phyloP scores from a whole-genome alignment of 73 alveolate genomes.

The Paramecium caudatum region DNA sequence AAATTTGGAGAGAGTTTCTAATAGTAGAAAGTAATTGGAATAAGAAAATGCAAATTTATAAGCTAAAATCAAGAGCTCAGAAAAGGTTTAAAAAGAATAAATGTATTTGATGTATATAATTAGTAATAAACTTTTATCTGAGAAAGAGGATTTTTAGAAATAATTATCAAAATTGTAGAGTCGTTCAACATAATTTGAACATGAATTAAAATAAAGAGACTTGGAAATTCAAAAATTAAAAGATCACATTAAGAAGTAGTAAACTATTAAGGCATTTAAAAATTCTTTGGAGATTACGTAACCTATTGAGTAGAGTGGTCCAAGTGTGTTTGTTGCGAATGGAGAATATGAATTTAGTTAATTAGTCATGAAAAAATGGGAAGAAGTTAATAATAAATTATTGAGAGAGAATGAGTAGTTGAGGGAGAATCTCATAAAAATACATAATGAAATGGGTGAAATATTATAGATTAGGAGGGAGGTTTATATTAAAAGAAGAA shows the following conservation, averaged over 20 bases:
- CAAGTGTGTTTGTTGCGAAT: slow-evolving; percentile 53
- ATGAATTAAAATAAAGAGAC: slow-evolving; percentile 48
- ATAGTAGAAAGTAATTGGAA: neutral
- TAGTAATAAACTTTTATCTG: slow-evolving; percentile 34
- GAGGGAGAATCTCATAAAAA: neutral
- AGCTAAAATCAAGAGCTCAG: slow-evolving; percentile 42
- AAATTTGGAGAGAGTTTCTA: neutral
- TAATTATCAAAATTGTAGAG: slow-evolving; percentile 28
- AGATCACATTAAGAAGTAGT: slow-evolving; percentile 9
- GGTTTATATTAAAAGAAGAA: slow-evolving; percentile 40
- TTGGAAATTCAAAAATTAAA: slow-evolving; percentile 46
- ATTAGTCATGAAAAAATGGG: slow-evolving; percentile 44
- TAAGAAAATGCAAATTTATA: neutral
- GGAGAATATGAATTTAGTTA: slow-evolving; percentile 60
- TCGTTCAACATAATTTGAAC: slow-evolving; percentile 49
- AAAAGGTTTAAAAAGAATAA: slow-evolving; percentile 19
- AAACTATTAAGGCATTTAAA: neutral
- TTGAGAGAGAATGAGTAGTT: slow-evolving; percentile 16
- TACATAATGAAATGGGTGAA: slow-evolving; percentile 37
- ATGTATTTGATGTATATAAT: neutral
- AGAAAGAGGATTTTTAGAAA: slow-evolving; percentile 42
- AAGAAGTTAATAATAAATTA: slow-evolving; percentile 31
- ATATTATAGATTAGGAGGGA: slow-evolving; percentile 40
- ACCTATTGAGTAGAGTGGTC: slow-evolving; percentile 12
- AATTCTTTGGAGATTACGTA: slow-evolving; percentile 24